Percentiles rank a stretch among this genome's conserved stretches.
Evolutionary conservation across 306 rosid species (phyloP).

Genomic region (Cucumis cinereus): DNA sequence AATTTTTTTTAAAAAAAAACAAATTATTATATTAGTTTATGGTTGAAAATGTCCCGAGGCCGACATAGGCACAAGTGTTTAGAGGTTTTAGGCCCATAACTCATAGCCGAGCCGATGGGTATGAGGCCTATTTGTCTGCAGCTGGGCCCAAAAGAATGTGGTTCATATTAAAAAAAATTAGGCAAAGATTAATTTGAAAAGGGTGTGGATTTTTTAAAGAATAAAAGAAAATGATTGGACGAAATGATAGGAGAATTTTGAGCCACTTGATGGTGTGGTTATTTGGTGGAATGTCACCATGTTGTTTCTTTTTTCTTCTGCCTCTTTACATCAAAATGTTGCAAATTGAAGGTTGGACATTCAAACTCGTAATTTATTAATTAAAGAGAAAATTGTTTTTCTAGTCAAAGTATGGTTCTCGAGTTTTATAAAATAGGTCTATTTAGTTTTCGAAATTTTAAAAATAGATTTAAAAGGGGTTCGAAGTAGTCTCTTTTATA

Average conservation of each 20-base stretch:
- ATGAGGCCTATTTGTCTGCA: background rate
- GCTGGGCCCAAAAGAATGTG: constrained; percentile 6
- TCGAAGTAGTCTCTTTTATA: too few relatives aligned
- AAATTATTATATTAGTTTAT: background rate
- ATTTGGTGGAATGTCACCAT: background rate
- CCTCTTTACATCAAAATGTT: background rate
- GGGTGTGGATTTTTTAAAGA: background rate
- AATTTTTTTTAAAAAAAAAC: background rate
- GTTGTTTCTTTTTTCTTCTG: background rate
- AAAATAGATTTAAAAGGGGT: too few relatives aligned
- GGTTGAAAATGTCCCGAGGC: background rate
- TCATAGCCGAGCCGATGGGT: background rate
- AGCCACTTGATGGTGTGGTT: background rate
- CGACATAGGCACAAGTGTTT: background rate
- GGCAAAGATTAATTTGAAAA: background rate
- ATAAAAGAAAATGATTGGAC: background rate
- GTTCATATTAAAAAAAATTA: background rate
- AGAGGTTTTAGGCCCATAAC: constrained; percentile 5
- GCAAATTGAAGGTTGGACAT: background rate
- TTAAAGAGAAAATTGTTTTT: too few relatives aligned
- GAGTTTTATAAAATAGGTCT: too few relatives aligned
- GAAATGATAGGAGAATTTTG: background rate
- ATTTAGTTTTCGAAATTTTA: too few relatives aligned
- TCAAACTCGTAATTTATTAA: background rate
- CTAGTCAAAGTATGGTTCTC: too few relatives aligned